Evolutionary conservation across 805 yeast species (phyloP).

Genomic region (Dipodascus geniculatus): DNA sequence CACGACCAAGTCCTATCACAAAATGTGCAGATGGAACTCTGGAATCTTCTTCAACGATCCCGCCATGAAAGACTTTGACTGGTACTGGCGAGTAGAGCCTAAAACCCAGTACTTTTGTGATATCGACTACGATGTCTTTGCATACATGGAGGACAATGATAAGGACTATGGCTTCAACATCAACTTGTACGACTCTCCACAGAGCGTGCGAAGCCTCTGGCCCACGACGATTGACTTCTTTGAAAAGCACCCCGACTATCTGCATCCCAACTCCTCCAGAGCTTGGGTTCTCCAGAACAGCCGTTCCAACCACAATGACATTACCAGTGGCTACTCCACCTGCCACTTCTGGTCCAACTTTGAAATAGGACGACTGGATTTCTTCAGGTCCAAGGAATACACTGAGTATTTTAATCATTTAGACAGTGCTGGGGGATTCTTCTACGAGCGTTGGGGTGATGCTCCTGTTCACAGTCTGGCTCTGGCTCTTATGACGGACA

Average conservation of each 20-base stretch:
- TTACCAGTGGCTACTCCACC: slow-evolving; percentile 33
- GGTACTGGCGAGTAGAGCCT: slow-evolving; percentile 80
- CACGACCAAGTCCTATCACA: slow-evolving; percentile 50
- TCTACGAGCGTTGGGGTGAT: slow-evolving; percentile 90
- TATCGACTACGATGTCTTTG: slow-evolving; percentile 37
- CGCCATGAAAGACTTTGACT: slow-evolving; percentile 45
- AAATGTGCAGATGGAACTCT: slow-evolving; percentile 76
- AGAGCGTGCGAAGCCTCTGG: slow-evolving; percentile 55
- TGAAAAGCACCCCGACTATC: slow-evolving; percentile 41
- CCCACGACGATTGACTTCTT: slow-evolving; percentile 54
- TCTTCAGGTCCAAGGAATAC: slow-evolving; percentile 60
- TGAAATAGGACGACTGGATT: slow-evolving; percentile 78
- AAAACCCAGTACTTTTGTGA: slow-evolving; percentile 55
- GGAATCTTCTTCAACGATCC: slow-evolving; percentile 57
- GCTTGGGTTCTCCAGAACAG: slow-evolving; percentile 42
- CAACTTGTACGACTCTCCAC: slow-evolving; percentile 58
- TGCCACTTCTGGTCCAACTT: slow-evolving; percentile 91
- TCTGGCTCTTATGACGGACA: slow-evolving; percentile 59
- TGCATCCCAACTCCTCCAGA: slow-evolving; percentile 42
- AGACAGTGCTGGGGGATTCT: slow-evolving; percentile 67
- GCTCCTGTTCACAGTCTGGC: slow-evolving; percentile 84
- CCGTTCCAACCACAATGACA: slow-evolving; percentile 34
- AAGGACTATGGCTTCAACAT: slow-evolving; percentile 68
- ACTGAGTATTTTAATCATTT: slow-evolving; percentile 48
- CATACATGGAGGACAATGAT: slow-evolving; percentile 37